A percentile compares a stretch with the other conserved stretches of the same genome.
phyloP scores from a whole-genome alignment of 495 filamentous ascomycete genomes.

The Thozetella sp. region DNA sequence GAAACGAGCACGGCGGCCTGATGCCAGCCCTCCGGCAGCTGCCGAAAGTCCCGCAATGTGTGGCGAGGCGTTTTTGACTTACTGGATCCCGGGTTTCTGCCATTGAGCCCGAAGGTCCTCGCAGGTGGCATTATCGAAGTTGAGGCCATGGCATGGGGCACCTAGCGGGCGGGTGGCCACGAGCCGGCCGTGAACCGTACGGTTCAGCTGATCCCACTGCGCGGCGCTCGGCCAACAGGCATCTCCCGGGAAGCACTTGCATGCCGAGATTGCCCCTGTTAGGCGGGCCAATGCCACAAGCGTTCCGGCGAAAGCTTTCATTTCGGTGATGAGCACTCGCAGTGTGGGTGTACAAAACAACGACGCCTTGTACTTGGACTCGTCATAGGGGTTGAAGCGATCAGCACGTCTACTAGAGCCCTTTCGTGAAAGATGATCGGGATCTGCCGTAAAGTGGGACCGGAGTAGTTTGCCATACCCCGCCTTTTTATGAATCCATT shows the following conservation, averaged over 20 bases:
- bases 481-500: too few species aligned
- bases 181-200: slow-evolving; percentile 42
- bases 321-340: too few species aligned
- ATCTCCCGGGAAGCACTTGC: slow-evolving; percentile 57
- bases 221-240: slow-evolving; percentile 40
- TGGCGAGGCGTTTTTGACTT: slow-evolving; percentile 8
- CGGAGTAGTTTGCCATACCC: too few species aligned
- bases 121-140: slow-evolving; percentile 22
- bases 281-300: too few species aligned
- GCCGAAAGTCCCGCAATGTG: not conserved
- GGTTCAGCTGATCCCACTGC: slow-evolving; percentile 46
- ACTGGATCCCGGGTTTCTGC: slow-evolving; percentile 31
- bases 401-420: too few species aligned
- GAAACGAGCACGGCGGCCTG: not conserved
- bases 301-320: too few species aligned
- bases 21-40: not conserved
- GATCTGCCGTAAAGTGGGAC: too few species aligned
- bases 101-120: slow-evolving; percentile 17
- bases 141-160: slow-evolving; percentile 44
- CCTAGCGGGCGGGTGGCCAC: slow-evolving; percentile 53
- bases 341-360: too few species aligned
- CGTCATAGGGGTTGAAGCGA: too few species aligned
- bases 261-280: too few species aligned
- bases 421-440: too few species aligned
- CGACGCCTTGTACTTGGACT: too few species aligned